A percentile compares a stretch with the other conserved stretches of the same genome.
phyloP scores from a whole-genome alignment of 1,284 basidiomycete species.

The Chalciporus piperatoides region DNA sequence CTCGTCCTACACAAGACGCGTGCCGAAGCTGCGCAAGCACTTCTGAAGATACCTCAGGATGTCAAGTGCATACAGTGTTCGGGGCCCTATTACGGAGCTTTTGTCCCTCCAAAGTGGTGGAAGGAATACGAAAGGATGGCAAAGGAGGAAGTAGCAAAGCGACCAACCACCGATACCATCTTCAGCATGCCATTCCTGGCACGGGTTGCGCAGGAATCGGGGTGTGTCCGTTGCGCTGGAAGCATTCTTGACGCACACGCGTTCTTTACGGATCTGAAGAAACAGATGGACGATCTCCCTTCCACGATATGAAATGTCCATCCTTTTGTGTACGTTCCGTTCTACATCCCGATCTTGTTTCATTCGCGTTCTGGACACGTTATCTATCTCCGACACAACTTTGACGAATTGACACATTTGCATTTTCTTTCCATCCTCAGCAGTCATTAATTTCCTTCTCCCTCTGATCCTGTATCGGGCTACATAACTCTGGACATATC shows the following conservation, averaged over 20 bases:
- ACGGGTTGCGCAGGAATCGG: constrained; percentile 44
- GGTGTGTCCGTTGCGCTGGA: constrained; percentile 56
- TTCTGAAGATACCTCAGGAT: constrained; percentile 44
- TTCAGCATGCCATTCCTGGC: constrained; percentile 60
- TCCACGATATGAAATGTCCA: constrained; percentile 43
- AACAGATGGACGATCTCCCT: constrained; percentile 56
- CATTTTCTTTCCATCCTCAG: neutral
- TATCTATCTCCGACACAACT: neutral
- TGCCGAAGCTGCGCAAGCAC: constrained; percentile 43
- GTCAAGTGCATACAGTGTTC: constrained; percentile 68
- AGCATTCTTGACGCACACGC: constrained; percentile 58
- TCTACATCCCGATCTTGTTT: neutral
- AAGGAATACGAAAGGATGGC: constrained; percentile 52
- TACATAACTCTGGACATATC: neutral
- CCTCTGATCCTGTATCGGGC: neutral
- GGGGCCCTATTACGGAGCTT: constrained; percentile 43
- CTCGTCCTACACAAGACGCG: constrained; percentile 56
- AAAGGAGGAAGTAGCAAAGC: constrained; percentile 48
- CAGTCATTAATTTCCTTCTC: neutral
- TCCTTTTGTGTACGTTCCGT: neutral
- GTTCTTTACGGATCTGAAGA: constrained; percentile 53
- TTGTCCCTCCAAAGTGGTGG: constrained; percentile 66
- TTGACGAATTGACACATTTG: neutral
- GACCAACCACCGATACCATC: constrained; percentile 57
- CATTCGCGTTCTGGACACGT: neutral